A percentile compares a stretch with the other conserved stretches of the same genome.
Conservation (phyloP, 2,329 filamentous ascomycete genomes). For the Fragosphaeria purpurea region DNA sequence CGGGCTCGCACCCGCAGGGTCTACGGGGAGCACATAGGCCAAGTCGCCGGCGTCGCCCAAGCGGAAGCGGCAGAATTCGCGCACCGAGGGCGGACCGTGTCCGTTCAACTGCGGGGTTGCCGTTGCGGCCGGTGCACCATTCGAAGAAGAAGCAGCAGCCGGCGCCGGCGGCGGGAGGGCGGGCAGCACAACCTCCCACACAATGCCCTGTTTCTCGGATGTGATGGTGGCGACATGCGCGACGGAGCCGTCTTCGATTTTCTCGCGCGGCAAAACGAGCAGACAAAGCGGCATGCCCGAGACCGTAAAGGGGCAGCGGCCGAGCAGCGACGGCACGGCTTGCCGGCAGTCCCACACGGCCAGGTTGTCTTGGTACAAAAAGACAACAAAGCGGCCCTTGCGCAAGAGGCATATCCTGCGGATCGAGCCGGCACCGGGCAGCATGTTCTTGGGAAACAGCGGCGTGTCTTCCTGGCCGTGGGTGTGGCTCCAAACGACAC, state of each 20-base stretch:
- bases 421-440: slow-evolving; percentile 60
- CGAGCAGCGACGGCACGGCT: slow-evolving; percentile 47
- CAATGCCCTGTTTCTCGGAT: slow-evolving; percentile 66
- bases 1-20: slow-evolving; percentile 67
- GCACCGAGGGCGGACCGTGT: slow-evolving; percentile 32
- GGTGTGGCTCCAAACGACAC: slow-evolving; percentile 71
- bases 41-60: slow-evolving; percentile 50
- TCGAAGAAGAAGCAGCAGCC: slow-evolving; percentile 2
- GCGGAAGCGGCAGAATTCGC: slow-evolving; percentile 62
- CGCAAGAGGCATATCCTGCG: slow-evolving; percentile 70
- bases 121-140: slow-evolving; percentile 1
- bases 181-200: slow-evolving; percentile 67
- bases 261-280: slow-evolving; percentile 57
- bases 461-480: slow-evolving; percentile 36
- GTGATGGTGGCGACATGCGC: slow-evolving; percentile 75
- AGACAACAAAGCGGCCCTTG: slow-evolving; percentile 71
- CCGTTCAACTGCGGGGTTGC: slow-evolving; percentile 19
- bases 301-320: slow-evolving; percentile 46
- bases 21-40: slow-evolving; percentile 66
- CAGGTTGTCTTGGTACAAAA: slow-evolving; percentile 60
- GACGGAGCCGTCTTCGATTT: slow-evolving; percentile 44
- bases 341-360: slow-evolving; percentile 71
- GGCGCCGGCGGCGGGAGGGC: slow-evolving; percentile 19
- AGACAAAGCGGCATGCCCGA: slow-evolving; percentile 69
- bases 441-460: slow-evolving; percentile 44